These are phyloP conservation scores for Tympanopsis confertula DNA, from an alignment of 2,329 filamentous ascomycete species.

Conservation along the genomic window DNA sequence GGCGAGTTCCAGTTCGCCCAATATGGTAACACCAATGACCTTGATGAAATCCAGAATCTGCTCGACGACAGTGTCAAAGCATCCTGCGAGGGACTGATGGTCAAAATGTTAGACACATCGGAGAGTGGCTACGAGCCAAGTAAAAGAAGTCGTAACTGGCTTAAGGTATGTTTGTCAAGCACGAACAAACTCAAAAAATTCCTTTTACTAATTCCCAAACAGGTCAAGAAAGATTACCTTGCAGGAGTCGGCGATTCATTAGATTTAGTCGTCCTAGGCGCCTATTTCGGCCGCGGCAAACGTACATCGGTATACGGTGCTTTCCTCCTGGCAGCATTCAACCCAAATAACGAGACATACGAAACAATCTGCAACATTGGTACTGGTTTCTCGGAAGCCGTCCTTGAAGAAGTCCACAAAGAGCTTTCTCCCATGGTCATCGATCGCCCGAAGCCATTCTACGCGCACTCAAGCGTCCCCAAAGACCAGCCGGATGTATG, in stretches of 20 bases:
- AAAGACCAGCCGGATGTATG: slow-evolving; percentile 97
- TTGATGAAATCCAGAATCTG: slow-evolving; percentile 86
- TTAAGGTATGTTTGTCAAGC: slow-evolving; percentile 52
- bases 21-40: slow-evolving; percentile 72
- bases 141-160: slow-evolving; percentile 93
- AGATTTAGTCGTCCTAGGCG: slow-evolving; percentile 88
- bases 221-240: slow-evolving; percentile 98
- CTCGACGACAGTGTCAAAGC: slow-evolving; percentile 92
- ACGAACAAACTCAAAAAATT: neutral
- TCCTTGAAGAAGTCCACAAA: slow-evolving; percentile 76
- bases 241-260: slow-evolving; percentile 87
- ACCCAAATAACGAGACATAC: slow-evolving; percentile 66
- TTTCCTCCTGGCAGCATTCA: slow-evolving; percentile 91
- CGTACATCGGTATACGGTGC: slow-evolving; percentile 91
- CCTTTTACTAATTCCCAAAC: slow-evolving; percentile 1
- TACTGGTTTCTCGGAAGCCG: slow-evolving; percentile 89
- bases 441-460: slow-evolving; percentile 86
- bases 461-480: slow-evolving; percentile 68
- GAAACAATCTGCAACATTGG: slow-evolving; percentile 98
- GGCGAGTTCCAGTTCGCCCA: slow-evolving; percentile 89
- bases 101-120: slow-evolving; percentile 92
- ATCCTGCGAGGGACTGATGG: slow-evolving; percentile 95
- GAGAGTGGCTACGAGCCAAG: slow-evolving; percentile 94
- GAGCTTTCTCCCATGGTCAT: slow-evolving; percentile 70
- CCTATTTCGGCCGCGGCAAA: slow-evolving; percentile 90